phyloP scores from a whole-genome alignment of 805 yeast species.

The Kodamaea kaohsiungensis region DNA sequence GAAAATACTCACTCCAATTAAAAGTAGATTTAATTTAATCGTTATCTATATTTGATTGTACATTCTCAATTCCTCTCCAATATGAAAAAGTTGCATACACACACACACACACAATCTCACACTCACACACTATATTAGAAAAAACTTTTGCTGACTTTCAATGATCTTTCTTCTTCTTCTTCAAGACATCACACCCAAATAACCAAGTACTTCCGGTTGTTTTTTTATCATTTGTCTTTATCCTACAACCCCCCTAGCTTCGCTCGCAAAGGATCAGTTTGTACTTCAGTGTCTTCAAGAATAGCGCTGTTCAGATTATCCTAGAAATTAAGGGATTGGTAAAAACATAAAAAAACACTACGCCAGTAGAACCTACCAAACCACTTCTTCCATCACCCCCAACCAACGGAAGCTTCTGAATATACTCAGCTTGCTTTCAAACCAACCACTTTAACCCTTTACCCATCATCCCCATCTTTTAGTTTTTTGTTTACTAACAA shows the following conservation, averaged over 20 bases:
- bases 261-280: not conserved
- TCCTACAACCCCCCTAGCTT: conserved; percentile 7
- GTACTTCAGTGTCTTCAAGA: not conserved
- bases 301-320: not conserved
- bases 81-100: no score
- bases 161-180: conserved; percentile 11
- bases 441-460: not conserved
- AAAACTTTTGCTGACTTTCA: conserved; percentile 6
- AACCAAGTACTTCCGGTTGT: conserved; percentile 10
- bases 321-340: conserved; percentile 2
- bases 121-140: not conserved
- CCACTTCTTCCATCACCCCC: conserved; percentile 8
- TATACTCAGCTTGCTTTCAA: not conserved
- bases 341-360: conserved; percentile 5
- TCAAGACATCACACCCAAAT: conserved; percentile 11
- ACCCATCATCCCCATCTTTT: conserved; percentile 1
- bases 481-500: not conserved
- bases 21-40: no score
- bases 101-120: not conserved
- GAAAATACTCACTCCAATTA: no score
- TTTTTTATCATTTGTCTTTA: conserved; percentile 7
- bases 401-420: not conserved
- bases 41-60: no score
- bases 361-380: conserved; percentile 5
- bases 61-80: no score